phyloP scores from a whole-genome alignment of 164 flowering plant genomes.

The Akebia trifoliata region DNA sequence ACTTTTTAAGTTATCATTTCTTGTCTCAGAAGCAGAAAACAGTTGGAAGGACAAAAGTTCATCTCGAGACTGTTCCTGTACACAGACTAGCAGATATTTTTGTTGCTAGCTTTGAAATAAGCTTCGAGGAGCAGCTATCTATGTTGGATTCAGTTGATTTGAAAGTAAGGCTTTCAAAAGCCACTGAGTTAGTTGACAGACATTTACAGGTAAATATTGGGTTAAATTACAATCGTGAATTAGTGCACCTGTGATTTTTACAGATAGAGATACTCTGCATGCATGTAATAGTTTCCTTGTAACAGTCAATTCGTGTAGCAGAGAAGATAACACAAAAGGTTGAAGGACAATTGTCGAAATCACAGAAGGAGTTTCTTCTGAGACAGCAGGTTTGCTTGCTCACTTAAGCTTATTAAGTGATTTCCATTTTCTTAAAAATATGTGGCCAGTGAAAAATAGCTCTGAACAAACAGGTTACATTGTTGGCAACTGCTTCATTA shows the following conservation, averaged over 20 bases:
- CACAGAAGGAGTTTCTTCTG: constrained; percentile 95
- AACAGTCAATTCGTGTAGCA: constrained; percentile 96
- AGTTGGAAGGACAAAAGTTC: constrained; percentile 85
- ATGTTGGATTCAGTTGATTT: constrained; percentile 97
- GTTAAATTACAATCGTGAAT: background rate
- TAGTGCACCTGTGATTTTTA: too few species aligned
- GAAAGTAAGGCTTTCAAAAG: constrained; percentile 91
- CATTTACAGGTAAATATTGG: constrained; percentile 74
- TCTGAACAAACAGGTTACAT: too few species aligned
- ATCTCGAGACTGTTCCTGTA: constrained; percentile 90
- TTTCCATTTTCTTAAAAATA: too few species aligned
- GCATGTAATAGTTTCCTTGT: constrained; percentile 15
- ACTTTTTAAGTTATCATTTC: too few species aligned
- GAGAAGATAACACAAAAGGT: constrained; percentile 99
- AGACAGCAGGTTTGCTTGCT: constrained; percentile 88
- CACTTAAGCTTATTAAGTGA: too few species aligned
- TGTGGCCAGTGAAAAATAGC: too few species aligned
- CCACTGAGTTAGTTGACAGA: constrained; percentile 93
- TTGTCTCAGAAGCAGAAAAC: constrained; percentile 93
- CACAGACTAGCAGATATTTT: constrained; percentile 97
- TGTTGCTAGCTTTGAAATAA: constrained; percentile 99
- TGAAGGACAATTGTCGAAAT: constrained; percentile 96
- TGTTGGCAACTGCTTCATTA: too few species aligned
- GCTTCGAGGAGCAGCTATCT: constrained; percentile 93
- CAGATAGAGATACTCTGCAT: background rate